Conservation (phyloP, 176 grass and related monocot genomes). For the Eremochloa ophiuroides region DNA sequence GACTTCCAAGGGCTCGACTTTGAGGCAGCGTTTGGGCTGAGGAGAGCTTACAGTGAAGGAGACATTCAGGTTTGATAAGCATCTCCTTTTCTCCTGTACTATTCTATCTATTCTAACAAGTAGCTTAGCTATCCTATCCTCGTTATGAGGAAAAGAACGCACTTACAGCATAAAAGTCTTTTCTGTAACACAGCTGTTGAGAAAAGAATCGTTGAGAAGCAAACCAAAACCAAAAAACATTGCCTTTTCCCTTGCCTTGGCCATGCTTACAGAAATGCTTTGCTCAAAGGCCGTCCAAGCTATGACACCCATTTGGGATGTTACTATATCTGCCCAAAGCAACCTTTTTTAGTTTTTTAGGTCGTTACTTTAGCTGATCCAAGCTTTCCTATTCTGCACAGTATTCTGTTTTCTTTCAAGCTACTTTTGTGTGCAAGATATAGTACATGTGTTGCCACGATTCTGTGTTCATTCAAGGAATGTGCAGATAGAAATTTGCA, state of each 20-base stretch:
- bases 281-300: constrained; percentile 24
- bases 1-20: constrained; percentile 84
- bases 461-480: not conserved
- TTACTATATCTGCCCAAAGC: constrained; percentile 27
- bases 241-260: constrained; percentile 9
- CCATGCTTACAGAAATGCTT: constrained; percentile 12
- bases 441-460: not conserved
- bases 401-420: constrained; percentile 7
- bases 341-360: not conserved
- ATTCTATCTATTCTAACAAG: not conserved
- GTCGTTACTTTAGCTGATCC: constrained; percentile 21
- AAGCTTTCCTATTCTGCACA: not conserved
- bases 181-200: constrained; percentile 18
- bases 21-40: constrained; percentile 71
- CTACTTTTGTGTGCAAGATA: constrained; percentile 7
- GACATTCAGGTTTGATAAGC: constrained; percentile 82
- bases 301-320: constrained; percentile 13
- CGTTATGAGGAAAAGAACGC: constrained; percentile 9
- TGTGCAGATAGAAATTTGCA: not conserved
- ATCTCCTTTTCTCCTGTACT: not conserved
- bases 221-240: constrained; percentile 24
- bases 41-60: constrained; percentile 91
- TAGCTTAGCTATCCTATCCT: constrained; percentile 20
- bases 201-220: constrained; percentile 4
- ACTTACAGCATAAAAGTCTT: constrained; percentile 2